Percentiles rank a stretch among this genome's conserved stretches.
Conservation (phyloP, 768 basidiomycete species). For the Hygrocybe coccinea region DNA sequence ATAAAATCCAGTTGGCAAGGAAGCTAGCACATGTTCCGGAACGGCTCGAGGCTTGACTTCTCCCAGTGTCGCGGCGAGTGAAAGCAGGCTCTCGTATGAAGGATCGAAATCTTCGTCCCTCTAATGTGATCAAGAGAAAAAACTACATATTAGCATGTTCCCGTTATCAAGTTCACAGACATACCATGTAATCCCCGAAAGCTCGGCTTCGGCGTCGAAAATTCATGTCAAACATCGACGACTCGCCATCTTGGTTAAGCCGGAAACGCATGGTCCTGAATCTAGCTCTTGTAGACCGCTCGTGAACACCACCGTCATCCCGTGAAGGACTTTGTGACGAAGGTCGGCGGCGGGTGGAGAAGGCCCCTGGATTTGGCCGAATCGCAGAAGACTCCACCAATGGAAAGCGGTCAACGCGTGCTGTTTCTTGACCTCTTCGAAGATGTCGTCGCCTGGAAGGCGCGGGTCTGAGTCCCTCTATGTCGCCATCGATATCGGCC, state of each 20-base stretch:
- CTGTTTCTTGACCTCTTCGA: background rate
- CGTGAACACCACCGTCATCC: background rate
- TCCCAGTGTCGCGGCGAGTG: constrained; percentile 55
- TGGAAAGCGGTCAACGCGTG: background rate
- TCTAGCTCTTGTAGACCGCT: background rate
- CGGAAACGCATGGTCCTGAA: background rate
- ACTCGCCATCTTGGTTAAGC: background rate
- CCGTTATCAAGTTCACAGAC: constrained; percentile 18
- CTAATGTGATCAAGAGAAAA: constrained; percentile 31
- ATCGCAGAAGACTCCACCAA: background rate
- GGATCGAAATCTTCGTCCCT: constrained; percentile 72
- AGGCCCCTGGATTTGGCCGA: background rate
- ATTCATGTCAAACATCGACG: background rate
- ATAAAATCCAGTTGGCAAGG: constrained; percentile 56
- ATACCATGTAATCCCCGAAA: constrained; percentile 51
- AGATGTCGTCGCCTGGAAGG: background rate
- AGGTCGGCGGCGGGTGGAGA: background rate
- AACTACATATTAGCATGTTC: constrained; percentile 6
- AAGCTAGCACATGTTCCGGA: constrained; percentile 54
- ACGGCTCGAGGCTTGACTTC: constrained; percentile 66
- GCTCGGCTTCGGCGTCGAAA: constrained; percentile 19
- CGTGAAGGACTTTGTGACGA: background rate
- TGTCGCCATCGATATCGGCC: background rate
- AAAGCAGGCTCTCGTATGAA: constrained; percentile 67
- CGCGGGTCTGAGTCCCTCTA: background rate